phyloP scores from a whole-genome alignment of 1,284 basidiomycete species.

The Vanrija sp. region DNA sequence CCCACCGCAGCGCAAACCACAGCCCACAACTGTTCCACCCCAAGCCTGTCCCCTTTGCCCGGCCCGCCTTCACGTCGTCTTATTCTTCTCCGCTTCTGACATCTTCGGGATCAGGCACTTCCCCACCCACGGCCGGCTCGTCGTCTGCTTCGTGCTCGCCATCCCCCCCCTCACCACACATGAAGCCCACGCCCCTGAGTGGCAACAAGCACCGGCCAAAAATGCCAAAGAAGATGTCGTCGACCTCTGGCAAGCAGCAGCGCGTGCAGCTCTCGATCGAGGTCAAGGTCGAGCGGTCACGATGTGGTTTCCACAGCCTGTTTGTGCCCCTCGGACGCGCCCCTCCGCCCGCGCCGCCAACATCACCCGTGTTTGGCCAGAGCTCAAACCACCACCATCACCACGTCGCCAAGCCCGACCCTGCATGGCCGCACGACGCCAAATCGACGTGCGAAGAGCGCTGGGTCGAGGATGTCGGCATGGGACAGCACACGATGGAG shows the following conservation, averaged over 20 bases:
- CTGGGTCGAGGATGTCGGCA: slow-evolving; percentile 39
- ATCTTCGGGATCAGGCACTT: background rate
- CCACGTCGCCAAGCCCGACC: background rate
- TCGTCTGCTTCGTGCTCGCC: slow-evolving; percentile 5
- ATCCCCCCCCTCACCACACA: slow-evolving; percentile 12
- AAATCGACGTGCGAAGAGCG: slow-evolving; percentile 19
- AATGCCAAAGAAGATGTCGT: slow-evolving; percentile 29
- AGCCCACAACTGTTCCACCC: slow-evolving; percentile 13
- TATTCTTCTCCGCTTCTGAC: slow-evolving; percentile 10
- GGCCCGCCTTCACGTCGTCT: slow-evolving; percentile 10
- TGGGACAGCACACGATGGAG: slow-evolving; percentile 30
- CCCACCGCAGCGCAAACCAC: background rate
- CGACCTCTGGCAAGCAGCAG: slow-evolving; percentile 27
- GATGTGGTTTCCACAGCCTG: slow-evolving; percentile 40
- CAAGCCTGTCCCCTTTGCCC: slow-evolving; percentile 11
- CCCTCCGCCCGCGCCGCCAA: slow-evolving; percentile 39
- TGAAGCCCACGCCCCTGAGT: slow-evolving; percentile 9
- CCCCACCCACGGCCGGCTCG: background rate
- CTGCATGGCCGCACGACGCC: background rate
- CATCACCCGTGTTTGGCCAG: slow-evolving; percentile 25
- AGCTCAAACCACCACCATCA: slow-evolving; percentile 14
- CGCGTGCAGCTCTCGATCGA: slow-evolving; percentile 40
- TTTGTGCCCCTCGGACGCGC: slow-evolving; percentile 36
- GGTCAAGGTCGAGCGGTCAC: slow-evolving; percentile 39
- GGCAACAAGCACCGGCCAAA: slow-evolving; percentile 18